These are phyloP conservation scores for Hordeum vulgare DNA, from an alignment of 176 grass and related monocot species.

Conservation along the genomic window DNA sequence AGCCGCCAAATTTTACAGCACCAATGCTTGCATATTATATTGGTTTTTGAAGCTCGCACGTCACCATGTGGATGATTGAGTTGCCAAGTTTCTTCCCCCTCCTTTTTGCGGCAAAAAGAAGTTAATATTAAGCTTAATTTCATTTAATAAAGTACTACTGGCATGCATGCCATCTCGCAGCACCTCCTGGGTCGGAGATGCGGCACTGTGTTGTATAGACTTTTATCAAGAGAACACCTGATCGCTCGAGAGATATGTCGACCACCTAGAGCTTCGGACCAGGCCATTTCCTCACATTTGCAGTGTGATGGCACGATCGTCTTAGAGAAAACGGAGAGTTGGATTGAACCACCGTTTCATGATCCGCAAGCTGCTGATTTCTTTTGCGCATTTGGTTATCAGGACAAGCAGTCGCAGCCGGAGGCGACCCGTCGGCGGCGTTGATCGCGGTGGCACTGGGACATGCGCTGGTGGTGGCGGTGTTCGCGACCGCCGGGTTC, in stretches of 20 bases:
- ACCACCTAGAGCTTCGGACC: not conserved
- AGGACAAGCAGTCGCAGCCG: not conserved
- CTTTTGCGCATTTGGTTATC: not conserved
- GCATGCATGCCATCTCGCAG: not conserved
- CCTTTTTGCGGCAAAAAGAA: not conserved
- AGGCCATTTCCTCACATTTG: too few species aligned
- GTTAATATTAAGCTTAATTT: not conserved
- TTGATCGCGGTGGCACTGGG: constrained; percentile 66
- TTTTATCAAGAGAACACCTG: not conserved
- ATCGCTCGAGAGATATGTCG: not conserved
- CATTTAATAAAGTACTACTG: too few species aligned
- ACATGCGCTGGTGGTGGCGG: constrained; percentile 67
- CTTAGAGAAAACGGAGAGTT: not conserved
- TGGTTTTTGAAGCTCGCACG: not conserved
- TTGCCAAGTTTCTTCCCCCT: not conserved
- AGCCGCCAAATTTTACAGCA: not conserved
- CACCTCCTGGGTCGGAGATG: not conserved
- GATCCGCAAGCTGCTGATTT: not conserved
- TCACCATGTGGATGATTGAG: not conserved
- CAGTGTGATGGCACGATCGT: too few species aligned
- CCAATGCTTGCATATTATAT: not conserved
- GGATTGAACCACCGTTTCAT: not conserved
- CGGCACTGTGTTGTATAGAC: not conserved
- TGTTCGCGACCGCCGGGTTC: constrained; percentile 68
- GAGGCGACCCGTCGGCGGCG: constrained; percentile 18